phyloP scores from a whole-genome alignment of 1,284 basidiomycete genomes.

The Afroboletus lepidellus region DNA sequence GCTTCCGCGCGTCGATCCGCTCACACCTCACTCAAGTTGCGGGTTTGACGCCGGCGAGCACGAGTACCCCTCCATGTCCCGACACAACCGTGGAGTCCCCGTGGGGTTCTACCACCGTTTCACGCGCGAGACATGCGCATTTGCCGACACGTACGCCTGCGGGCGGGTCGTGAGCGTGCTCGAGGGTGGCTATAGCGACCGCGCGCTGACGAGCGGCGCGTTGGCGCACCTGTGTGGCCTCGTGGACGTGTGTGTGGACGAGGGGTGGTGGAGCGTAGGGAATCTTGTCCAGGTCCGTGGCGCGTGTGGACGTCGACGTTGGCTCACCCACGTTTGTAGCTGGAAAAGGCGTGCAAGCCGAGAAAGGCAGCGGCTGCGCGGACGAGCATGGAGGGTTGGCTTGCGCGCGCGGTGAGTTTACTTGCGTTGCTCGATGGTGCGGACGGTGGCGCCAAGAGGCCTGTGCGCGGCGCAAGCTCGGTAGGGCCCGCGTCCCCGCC shows the following conservation, averaged over 20 bases:
- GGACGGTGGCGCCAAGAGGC: conserved; percentile 9
- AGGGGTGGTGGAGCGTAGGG: conserved; percentile 68
- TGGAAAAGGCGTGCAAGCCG: conserved; percentile 72
- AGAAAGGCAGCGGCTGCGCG: conserved; percentile 44
- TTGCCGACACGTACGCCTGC: conserved; percentile 66
- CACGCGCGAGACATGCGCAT: conserved; percentile 65
- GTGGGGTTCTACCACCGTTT: conserved; percentile 86
- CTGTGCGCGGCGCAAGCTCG: conserved; percentile 18
- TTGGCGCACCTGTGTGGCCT: conserved; percentile 80
- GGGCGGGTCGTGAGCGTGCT: conserved; percentile 86
- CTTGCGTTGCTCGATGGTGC: conserved; percentile 37
- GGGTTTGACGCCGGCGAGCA: conserved; percentile 96
- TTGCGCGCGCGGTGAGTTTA: conserved; percentile 49
- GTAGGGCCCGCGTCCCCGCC: conserved; percentile 30
- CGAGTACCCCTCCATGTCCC: conserved; percentile 89
- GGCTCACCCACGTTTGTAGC: conserved; percentile 38
- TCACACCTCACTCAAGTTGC: conserved; percentile 45
- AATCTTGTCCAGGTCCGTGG: conserved; percentile 63
- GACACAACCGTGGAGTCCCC: conserved; percentile 90
- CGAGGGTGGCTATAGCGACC: conserved; percentile 94
- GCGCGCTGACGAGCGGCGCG: conserved; percentile 78
- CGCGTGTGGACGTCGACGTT: not conserved
- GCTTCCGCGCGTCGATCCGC: not conserved
- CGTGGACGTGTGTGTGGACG: conserved; percentile 44
- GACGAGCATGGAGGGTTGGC: conserved; percentile 46